These are phyloP conservation scores for Clonostachys rhizophaga DNA, from an alignment of 2,329 filamentous ascomycete genomes.

Conservation along the genomic window DNA sequence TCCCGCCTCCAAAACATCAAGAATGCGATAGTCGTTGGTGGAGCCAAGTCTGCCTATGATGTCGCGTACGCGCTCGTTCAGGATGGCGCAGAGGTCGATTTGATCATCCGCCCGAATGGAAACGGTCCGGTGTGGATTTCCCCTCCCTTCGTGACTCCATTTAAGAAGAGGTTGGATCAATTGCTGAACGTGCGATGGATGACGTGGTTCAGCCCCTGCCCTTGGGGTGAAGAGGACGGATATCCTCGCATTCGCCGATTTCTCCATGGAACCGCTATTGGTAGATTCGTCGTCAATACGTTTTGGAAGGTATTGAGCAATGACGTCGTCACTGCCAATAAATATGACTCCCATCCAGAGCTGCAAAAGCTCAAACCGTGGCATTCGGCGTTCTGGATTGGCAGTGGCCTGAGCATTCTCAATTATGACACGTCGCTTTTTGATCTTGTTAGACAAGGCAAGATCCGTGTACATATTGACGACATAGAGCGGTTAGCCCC, in stretches of 20 bases:
- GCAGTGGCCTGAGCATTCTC: constrained; percentile 44
- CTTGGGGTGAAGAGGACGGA: constrained; percentile 55
- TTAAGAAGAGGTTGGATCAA: constrained; percentile 57
- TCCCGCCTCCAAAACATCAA: constrained; percentile 20
- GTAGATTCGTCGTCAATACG: constrained; percentile 35
- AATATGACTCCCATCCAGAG: constrained; percentile 35
- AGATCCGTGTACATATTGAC: constrained; percentile 39
- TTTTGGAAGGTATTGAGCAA: constrained; percentile 44
- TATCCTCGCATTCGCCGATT: constrained; percentile 38
- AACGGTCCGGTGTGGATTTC: constrained; percentile 51
- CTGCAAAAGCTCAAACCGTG: constrained; percentile 32
- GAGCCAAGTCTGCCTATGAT: constrained; percentile 54
- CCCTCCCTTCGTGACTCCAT: constrained; percentile 54
- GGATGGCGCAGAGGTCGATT: constrained; percentile 38
- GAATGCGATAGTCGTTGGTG: constrained; percentile 44
- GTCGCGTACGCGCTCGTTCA: constrained; percentile 48
- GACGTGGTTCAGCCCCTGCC: constrained; percentile 61
- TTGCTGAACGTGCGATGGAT: constrained; percentile 47
- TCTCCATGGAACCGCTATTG: constrained; percentile 43
- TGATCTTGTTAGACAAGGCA: constrained; percentile 41
- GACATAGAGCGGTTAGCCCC: constrained; percentile 35
- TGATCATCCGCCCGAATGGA: constrained; percentile 42
- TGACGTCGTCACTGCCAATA: constrained; percentile 39
- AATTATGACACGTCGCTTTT: constrained; percentile 47
- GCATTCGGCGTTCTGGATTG: constrained; percentile 38